These are phyloP conservation scores for Borealophlyctis nickersoniae DNA, from an alignment of 192 early-diverging fungal genomes.

Conservation along the genomic window DNA sequence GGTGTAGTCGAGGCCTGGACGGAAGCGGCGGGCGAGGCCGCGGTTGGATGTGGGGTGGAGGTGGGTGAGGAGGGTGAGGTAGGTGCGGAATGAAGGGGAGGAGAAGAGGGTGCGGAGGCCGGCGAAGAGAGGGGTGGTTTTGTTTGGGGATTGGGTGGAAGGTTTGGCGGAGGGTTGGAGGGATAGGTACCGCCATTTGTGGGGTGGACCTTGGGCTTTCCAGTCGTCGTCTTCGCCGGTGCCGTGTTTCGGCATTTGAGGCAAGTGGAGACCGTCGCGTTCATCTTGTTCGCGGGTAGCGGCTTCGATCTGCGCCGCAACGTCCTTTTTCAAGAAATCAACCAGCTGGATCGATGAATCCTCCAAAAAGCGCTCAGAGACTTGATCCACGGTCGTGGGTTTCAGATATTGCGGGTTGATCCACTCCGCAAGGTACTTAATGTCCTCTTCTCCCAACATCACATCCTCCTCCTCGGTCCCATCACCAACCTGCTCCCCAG, in stretches of 20 bases:
- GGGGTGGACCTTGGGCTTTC: slow-evolving; percentile 60
- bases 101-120: slow-evolving; percentile 48
- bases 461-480: slow-evolving; percentile 21
- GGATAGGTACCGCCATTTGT: slow-evolving; percentile 60
- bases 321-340: slow-evolving; percentile 53
- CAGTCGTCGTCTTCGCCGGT: slow-evolving; percentile 55
- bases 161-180: slow-evolving; percentile 24
- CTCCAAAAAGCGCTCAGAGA: slow-evolving; percentile 62
- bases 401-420: slow-evolving; percentile 68
- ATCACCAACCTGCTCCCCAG: neutral
- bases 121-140: slow-evolving; percentile 32
- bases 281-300: slow-evolving; percentile 42
- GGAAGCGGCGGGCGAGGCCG: slow-evolving; percentile 65
- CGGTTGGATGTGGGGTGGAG: slow-evolving; percentile 42
- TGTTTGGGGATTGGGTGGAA: neutral
- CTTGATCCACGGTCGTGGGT: slow-evolving; percentile 40
- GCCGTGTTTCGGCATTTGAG: slow-evolving; percentile 48
- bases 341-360: slow-evolving; percentile 66
- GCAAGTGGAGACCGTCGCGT: slow-evolving; percentile 38
- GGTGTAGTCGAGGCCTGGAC: slow-evolving; percentile 79
- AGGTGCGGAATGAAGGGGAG: slow-evolving; percentile 56
- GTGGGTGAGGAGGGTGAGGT: slow-evolving; percentile 56
- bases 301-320: slow-evolving; percentile 33
- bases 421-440: slow-evolving; percentile 44
- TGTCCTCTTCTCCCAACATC: slow-evolving; percentile 44